Base-by-base conservation (phyloP, 495 filamentous ascomycete genomes). In the Hyaloscypha bicolor region DNA sequence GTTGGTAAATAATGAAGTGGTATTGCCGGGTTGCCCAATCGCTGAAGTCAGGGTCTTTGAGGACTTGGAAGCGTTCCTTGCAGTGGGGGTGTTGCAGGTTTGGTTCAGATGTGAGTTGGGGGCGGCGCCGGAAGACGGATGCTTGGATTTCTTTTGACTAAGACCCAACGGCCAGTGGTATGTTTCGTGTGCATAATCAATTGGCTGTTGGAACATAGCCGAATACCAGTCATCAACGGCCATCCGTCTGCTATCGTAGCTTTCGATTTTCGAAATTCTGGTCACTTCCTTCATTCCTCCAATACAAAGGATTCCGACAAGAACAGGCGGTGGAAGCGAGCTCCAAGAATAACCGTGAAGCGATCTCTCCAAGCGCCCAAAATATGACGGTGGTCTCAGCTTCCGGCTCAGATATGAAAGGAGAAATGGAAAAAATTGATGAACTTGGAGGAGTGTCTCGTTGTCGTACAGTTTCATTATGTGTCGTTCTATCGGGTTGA, bases 401-500 rank as follows among this genome's bases (percentile, higher is more conserved):
- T 80, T 76, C 69, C 83, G 75, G 67, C 75, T 79, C 66, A 85
- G 83, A 2, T 80, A 85, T 16, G 82, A 78, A 19, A 85, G 71
- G 16, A 85, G 76, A 57, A 85, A 60, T 9, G 82, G 82, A 63
- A 85, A 85, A 1, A 78, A 75, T 64, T 85, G 79, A 66, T 85
- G 83, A 30, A 84, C 82, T 32, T 76, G 77, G 55, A 84, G 67
- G 11, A 85, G 72, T 0, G 81, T 84, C 62, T 79, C 75, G 71
- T 84, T 80, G 64, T 83, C 81, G 66, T 85, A 85, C 77, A 81
- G 81, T 52, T 65, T 78, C 78, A 85, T 80, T 30, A 85, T 79
- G 62, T 82, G 71, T 9, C 69, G 60, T 68, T 85, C 82, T 63
- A 85, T 80, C 4, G 82, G 81, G 33, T 84, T 83, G 25, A 77